Base-by-base conservation (phyloP, 768 basidiomycete genomes). In the Tylopilus felleus region DNA sequence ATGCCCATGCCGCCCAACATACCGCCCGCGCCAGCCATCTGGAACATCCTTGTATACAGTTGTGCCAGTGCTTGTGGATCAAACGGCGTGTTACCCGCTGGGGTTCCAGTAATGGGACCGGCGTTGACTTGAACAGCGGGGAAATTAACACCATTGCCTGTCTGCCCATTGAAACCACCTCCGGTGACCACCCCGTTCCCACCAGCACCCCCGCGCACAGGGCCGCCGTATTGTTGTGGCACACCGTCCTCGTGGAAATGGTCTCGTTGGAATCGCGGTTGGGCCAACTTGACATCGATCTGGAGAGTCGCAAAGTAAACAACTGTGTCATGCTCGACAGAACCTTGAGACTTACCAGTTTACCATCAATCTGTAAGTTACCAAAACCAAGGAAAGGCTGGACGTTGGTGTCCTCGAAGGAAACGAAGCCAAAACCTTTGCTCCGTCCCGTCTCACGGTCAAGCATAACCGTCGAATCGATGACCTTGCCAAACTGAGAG, bases 401-500 rank as follows among this genome's bases (percentile, higher is more conserved):
- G 21, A 95, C 91, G 60, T 88, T 84, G n/a, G 86, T 88, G 57
- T 92, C 88, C 67, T 94, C 89, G 65, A 98, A 96, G 0, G 93
- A 96, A 12, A 98, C 92, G 67, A 99, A 99, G 0, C 95, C 97
- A 60, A 99, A 99, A 13, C 97, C 97, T 71, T 98, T 97, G 73
- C 91, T 94, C 46, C 93, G 75, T 23, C 90, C 89, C 4, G 93
- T 94, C 71, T 98, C 94, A 41, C 93, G 87, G 73, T 99, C 97
- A 61, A 97, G 80, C 97, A 98, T 99, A 61, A 99, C 93, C 1
- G 96, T 98, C 42, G 96, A 94, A 70, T 99, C 96, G 64, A 97
- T 89, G 59, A 99, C 94, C 60, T 86, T 88, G 56, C 97, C 97
- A 62, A 90, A 98, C 68, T 95, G 89, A 40, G 86, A 85, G 73